Evolutionary conservation across 768 basidiomycete genomes (phyloP).

Genomic region (Coprinopsis strossmayeri): DNA sequence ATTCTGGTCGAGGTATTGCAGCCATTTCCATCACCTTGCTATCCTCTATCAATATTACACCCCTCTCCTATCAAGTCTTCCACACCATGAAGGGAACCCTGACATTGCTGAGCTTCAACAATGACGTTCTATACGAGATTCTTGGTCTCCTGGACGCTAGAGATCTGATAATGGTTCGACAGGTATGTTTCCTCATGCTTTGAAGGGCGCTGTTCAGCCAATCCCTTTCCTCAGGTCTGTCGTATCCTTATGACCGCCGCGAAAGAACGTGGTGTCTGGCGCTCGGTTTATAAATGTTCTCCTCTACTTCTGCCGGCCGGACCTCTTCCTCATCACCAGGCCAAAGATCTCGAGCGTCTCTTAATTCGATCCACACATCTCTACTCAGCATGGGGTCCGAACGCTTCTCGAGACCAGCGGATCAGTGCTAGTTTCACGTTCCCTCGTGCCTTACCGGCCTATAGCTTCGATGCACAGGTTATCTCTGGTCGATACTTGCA

Average conservation of each 20-base stretch:
- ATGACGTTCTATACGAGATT: conserved; percentile 18
- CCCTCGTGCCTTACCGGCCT: conserved; percentile 16
- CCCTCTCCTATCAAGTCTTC: neutral
- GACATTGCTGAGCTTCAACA: neutral
- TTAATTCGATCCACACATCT: conserved; percentile 17
- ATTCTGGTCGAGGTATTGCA: neutral
- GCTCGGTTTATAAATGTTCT: conserved; percentile 14
- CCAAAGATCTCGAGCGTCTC: conserved; percentile 14
- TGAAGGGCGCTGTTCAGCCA: neutral
- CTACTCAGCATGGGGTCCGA: conserved; percentile 13
- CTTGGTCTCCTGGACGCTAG: conserved; percentile 13
- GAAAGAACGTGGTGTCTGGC: conserved; percentile 18
- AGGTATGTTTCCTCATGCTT: conserved; percentile 11
- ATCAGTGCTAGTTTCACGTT: conserved; percentile 13
- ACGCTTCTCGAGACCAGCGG: conserved; percentile 7
- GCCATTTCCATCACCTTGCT: neutral
- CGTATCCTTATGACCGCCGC: conserved; percentile 12
- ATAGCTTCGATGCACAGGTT: conserved; percentile 17
- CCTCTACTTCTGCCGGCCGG: conserved; percentile 15
- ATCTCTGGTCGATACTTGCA: conserved; percentile 20
- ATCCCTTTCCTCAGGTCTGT: conserved; percentile 12
- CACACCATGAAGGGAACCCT: neutral
- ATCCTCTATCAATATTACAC: neutral
- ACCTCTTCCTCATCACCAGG: conserved; percentile 12
- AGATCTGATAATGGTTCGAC: conserved; percentile 16